phyloP scores from a whole-genome alignment of 2,329 filamentous ascomycete species.

The Hypoxylon rubiginosum region DNA sequence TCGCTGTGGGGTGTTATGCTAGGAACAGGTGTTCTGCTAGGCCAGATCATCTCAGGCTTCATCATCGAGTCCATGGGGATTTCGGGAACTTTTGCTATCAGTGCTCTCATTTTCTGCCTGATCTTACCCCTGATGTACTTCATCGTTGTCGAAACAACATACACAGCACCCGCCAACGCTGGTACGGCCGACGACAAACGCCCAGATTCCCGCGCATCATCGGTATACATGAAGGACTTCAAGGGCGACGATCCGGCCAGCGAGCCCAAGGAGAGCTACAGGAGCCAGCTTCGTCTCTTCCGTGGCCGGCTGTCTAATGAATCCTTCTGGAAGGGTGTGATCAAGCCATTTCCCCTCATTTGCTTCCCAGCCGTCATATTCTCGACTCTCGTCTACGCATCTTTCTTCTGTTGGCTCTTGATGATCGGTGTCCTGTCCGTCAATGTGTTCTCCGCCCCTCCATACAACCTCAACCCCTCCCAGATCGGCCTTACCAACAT shows the following conservation, averaged over 20 bases:
- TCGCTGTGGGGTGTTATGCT: conserved; percentile 45
- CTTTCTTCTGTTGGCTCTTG: conserved; percentile 46
- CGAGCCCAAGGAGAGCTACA: conserved; percentile 40
- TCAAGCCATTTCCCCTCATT: conserved; percentile 49
- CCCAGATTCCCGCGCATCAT: conserved; percentile 27
- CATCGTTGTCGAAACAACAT: conserved; percentile 60
- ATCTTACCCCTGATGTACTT: conserved; percentile 59
- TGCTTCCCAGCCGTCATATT: conserved; percentile 47
- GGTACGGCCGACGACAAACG: conserved; percentile 18
- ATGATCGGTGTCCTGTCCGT: conserved; percentile 46
- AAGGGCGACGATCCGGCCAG: conserved; percentile 32
- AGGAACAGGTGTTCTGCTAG: conserved; percentile 41
- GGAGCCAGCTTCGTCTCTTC: conserved; percentile 45
- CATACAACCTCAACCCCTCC: conserved; percentile 43
- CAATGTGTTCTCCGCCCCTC: conserved; percentile 42
- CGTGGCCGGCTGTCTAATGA: conserved; percentile 48
- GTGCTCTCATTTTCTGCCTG: conserved; percentile 57
- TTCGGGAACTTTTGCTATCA: conserved; percentile 54
- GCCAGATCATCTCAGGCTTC: conserved; percentile 59
- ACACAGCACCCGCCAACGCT: conserved; percentile 32
- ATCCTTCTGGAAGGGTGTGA: conserved; percentile 45
- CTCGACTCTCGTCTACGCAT: conserved; percentile 46
- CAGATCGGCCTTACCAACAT: conserved; percentile 46
- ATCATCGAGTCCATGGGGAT: conserved; percentile 55
- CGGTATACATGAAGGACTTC: conserved; percentile 26